A percentile compares a stretch with the other conserved stretches of the same genome.
Conservation (phyloP, 768 basidiomycete genomes). For the Trametes villosa region DNA sequence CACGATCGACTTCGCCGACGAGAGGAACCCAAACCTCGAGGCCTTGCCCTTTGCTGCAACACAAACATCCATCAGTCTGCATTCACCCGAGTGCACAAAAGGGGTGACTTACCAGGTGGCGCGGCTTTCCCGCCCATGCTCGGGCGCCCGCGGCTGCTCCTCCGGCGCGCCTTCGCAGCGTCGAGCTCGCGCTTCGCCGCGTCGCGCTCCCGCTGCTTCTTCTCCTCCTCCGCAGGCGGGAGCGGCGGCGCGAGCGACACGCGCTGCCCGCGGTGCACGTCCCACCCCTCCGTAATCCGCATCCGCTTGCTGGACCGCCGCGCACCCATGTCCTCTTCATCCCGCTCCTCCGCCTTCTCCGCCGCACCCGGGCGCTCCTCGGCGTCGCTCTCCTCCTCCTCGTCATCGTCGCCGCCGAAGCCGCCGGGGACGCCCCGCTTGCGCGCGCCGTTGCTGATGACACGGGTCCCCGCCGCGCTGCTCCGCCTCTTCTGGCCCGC, state of each 20-base stretch:
- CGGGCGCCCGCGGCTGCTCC: conserved; percentile 63
- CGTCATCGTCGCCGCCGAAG: conserved; percentile 57
- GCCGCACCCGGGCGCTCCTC: conserved; percentile 42
- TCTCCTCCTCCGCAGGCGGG: conserved; percentile 35
- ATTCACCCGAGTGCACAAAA: conserved; percentile 1
- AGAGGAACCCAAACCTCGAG: conserved; percentile 70
- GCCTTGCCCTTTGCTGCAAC: conserved; percentile 47
- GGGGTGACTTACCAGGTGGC: conserved; percentile 41
- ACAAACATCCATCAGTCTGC: conserved; percentile 9
- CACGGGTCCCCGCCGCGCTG: no score
- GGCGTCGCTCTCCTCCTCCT: conserved; percentile 44
- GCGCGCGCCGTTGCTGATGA: no score
- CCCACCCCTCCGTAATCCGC: conserved; percentile 41
- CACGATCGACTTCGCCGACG: conserved; percentile 70
- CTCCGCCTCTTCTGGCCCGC: conserved; percentile 30
- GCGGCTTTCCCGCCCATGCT: conserved; percentile 40
- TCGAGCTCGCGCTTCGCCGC: conserved; percentile 69
- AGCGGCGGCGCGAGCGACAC: conserved; percentile 40
- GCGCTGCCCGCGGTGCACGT: conserved; percentile 40
- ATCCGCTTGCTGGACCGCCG: conserved; percentile 51
- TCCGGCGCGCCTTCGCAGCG: conserved; percentile 64
- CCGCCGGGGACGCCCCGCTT: conserved; percentile 56
- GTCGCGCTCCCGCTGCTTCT: conserved; percentile 53
- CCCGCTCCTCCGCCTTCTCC: conserved; percentile 47
- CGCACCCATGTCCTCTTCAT: conserved; percentile 36